Evolutionary conservation across 805 yeast genomes (phyloP).

Genomic region (Jamesozyma lodderae): DNA sequence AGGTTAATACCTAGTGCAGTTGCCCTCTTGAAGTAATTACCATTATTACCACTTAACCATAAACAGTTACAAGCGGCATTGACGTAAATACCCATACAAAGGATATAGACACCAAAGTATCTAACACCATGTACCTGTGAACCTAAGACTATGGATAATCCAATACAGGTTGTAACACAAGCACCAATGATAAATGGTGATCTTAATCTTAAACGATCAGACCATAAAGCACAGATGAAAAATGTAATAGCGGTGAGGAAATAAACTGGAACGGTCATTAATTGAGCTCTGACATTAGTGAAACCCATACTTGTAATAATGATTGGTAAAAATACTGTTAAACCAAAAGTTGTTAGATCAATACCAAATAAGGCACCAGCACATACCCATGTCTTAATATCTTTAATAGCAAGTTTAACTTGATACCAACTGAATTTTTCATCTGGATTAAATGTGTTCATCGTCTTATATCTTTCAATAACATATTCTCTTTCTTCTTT

Average conservation of each 20-base stretch:
- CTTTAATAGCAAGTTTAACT: slow-evolving; percentile 26
- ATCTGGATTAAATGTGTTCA: slow-evolving; percentile 31
- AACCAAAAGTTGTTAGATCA: slow-evolving; percentile 34
- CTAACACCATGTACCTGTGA: slow-evolving; percentile 30
- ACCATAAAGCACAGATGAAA: slow-evolving; percentile 49
- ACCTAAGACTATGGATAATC: slow-evolving; percentile 29
- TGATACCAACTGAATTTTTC: slow-evolving; percentile 32
- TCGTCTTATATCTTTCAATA: slow-evolving; percentile 29
- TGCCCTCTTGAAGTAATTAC: slow-evolving; percentile 35
- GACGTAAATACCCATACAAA: slow-evolving; percentile 34
- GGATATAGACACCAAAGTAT: slow-evolving; percentile 33
- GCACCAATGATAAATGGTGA: slow-evolving; percentile 33
- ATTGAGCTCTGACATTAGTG: slow-evolving; percentile 65
- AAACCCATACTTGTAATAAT: slow-evolving; percentile 31
- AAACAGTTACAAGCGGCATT: slow-evolving; percentile 34
- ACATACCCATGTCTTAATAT: slow-evolving; percentile 26
- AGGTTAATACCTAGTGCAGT: slow-evolving; percentile 33
- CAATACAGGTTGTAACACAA: slow-evolving; percentile 27
- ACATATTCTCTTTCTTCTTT: slow-evolving; percentile 34
- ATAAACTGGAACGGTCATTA: slow-evolving; percentile 84
- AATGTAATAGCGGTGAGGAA: slow-evolving; percentile 61
- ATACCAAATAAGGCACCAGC: slow-evolving; percentile 33
- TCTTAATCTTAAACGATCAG: slow-evolving; percentile 48
- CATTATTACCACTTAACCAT: slow-evolving; percentile 34
- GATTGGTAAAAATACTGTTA: slow-evolving; percentile 37